Base-by-base conservation (phyloP, 345 rosid genomes). In the Murraya paniculata region DNA sequence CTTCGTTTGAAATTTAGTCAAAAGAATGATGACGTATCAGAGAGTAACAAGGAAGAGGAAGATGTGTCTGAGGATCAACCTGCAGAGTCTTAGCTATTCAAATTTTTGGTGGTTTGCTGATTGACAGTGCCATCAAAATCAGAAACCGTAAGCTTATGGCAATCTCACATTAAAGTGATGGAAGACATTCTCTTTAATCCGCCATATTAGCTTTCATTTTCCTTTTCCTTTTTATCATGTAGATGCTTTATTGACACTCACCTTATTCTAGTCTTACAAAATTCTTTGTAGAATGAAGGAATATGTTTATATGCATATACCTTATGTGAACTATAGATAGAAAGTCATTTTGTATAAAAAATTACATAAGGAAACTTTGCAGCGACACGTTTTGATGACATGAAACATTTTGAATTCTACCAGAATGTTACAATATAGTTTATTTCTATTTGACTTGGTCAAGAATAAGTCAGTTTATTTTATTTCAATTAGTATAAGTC, bases 1-100 rank as follows among this genome's bases (percentile, higher is more conserved):
- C 14, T 95, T 79, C 85, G 80, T 69, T 86, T 95, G 57, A 95
- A 93, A 82, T 81, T 92, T 80, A 91, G 92, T 38, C 83, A 90
- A 55, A 84, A 65, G 69, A 85, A 33, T 38, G 84, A 77, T 14
- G 82, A 79, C 33, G 92, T 86, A 84, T 81, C 94, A 65, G 84
- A 62, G 78, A 87, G 75, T 61, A 81, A 82, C 59, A 81, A 79
- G 65, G 82, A 77, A 62, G 81, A 56, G 69, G 76, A 57, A 9
- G 24, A 56, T 4, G 27, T 25, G 3, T 41, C 77, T 28, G 77
- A 72, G 73, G 77, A 8, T 73, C 85, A 85, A 75, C 69, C 80
- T 8, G 80, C 84, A 62, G 86, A 35, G 57, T 73, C 78, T 22
- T 83, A 84, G 74, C 48, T 56, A 68, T 25, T 64, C 64, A 9